Conservation (phyloP, 805 yeast species). For the Yamadazyma phyllophila region DNA sequence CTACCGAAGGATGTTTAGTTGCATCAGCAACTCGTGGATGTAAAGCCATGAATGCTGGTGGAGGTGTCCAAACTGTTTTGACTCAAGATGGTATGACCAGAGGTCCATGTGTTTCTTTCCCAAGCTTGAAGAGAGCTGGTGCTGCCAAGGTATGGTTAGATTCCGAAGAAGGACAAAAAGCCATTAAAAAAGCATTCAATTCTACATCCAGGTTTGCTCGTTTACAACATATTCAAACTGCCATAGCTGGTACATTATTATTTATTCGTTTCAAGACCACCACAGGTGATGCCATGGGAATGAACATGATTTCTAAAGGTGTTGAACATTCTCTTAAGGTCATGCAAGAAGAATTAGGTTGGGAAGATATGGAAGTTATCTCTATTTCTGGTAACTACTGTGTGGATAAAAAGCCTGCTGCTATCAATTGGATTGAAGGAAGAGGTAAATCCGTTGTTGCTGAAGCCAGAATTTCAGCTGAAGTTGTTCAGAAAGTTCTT, state of each 20-base stretch:
- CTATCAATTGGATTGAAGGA: conserved; percentile 98
- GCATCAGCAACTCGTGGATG: conserved; percentile 99
- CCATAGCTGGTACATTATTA: conserved; percentile 87
- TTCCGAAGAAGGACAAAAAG: conserved; percentile 86
- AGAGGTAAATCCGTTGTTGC: conserved; percentile 98
- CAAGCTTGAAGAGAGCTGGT: conserved; percentile 82
- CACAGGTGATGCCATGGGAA: conserved; percentile 99
- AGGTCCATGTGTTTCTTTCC: conserved; percentile 96
- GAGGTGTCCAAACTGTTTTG: conserved; percentile 89
- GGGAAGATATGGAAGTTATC: conserved; percentile 89
- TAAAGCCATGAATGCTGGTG: conserved; percentile 95
- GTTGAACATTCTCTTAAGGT: conserved; percentile 81
- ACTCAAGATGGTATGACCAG: conserved; percentile 99
- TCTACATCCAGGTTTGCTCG: conserved; percentile 97
- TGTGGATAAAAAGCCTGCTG: conserved; percentile 96
- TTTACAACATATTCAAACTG: conserved; percentile 84
- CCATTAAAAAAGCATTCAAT: conserved; percentile 84
- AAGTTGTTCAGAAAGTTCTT: conserved; percentile 74
- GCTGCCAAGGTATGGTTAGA: conserved; percentile 94
- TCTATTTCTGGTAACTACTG: conserved; percentile 97
- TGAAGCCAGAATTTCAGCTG: conserved; percentile 85
- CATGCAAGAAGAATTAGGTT: conserved; percentile 87
- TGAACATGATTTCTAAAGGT: conserved; percentile 99
- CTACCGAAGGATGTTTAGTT: conserved; percentile 97
- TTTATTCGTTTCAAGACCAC: conserved; percentile 95